Conservation (phyloP, 768 basidiomycete species). For the Cantharellus anzutake region DNA sequence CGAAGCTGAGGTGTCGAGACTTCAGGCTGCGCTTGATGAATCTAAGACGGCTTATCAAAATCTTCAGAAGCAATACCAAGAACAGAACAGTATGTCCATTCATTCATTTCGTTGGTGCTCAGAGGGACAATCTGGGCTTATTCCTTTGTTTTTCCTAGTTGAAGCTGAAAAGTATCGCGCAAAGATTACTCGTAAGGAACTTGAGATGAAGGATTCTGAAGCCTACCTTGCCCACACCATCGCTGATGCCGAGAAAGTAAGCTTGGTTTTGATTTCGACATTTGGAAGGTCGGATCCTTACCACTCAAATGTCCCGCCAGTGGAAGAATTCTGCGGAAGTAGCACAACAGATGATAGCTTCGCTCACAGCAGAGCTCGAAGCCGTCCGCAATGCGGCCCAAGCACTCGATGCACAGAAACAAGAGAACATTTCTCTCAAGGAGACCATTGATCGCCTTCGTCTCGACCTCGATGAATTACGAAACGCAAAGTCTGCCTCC, state of each 20-base stretch:
- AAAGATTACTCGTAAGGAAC: constrained; percentile 53
- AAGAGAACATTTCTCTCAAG: constrained; percentile 80
- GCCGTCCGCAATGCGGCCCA: constrained; percentile 52
- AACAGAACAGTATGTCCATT: constrained; percentile 51
- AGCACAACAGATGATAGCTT: constrained; percentile 19
- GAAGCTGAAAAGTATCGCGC: constrained; percentile 65
- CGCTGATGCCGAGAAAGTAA: background rate
- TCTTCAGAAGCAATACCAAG: constrained; percentile 73
- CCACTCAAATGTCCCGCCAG: constrained; percentile 11
- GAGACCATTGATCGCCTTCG: constrained; percentile 92
- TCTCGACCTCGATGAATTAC: constrained; percentile 85
- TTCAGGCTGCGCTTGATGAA: constrained; percentile 55
- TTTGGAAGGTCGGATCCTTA: background rate
- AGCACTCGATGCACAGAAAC: constrained; percentile 79
- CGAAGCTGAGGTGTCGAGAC: constrained; percentile 62
- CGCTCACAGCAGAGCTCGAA: constrained; percentile 53
- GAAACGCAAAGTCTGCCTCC: constrained; percentile 25
- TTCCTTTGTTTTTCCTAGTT: constrained; percentile 21
- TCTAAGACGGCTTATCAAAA: constrained; percentile 53
- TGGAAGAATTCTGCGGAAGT: background rate
- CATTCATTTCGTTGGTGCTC: background rate
- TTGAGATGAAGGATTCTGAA: constrained; percentile 34
- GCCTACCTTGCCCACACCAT: background rate
- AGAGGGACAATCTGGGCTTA: background rate
- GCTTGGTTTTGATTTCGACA: background rate